phyloP scores from a whole-genome alignment of 306 rosid species.

The Gastrolobium villosum region DNA sequence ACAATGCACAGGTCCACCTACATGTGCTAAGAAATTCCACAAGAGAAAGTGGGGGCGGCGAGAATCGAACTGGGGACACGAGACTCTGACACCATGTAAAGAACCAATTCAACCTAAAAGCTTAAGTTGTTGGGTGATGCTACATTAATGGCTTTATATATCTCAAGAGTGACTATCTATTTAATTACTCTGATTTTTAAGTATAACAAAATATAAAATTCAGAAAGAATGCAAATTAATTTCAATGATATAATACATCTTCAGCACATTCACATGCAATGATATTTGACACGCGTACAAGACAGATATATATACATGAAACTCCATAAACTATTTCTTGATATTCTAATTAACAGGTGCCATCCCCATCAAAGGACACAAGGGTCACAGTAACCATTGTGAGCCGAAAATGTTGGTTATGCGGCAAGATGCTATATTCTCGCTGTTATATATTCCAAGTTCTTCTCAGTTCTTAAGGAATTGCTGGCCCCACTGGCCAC shows the following conservation, averaged over 20 bases:
- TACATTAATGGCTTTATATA: too few relatives aligned
- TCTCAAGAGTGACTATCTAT: too few relatives aligned
- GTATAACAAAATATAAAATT: background rate
- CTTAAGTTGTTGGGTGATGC: too few relatives aligned
- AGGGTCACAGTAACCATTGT: background rate
- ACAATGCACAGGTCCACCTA: too few relatives aligned
- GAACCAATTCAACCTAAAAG: too few relatives aligned
- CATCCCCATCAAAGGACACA: background rate
- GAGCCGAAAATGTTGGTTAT: conserved; percentile 38
- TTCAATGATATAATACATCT: background rate
- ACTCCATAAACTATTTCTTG: background rate
- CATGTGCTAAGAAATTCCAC: too few relatives aligned
- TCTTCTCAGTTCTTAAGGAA: conserved; percentile 27
- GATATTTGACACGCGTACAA: background rate
- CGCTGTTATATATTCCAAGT: conserved; percentile 34
- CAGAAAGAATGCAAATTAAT: background rate
- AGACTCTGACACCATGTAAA: too few relatives aligned
- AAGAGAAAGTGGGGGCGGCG: too few relatives aligned
- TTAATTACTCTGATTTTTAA: background rate
- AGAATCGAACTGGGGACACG: too few relatives aligned
- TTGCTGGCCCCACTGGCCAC: conserved; percentile 21
- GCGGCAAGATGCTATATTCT: conserved; percentile 53
- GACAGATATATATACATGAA: background rate
- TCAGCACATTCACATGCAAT: conserved; percentile 12
- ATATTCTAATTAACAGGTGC: background rate